A percentile compares a stretch with the other conserved stretches of the same genome.
phyloP scores from a whole-genome alignment of 371 early-diverging fungal species.

The Basidiobolus meristosporus region DNA sequence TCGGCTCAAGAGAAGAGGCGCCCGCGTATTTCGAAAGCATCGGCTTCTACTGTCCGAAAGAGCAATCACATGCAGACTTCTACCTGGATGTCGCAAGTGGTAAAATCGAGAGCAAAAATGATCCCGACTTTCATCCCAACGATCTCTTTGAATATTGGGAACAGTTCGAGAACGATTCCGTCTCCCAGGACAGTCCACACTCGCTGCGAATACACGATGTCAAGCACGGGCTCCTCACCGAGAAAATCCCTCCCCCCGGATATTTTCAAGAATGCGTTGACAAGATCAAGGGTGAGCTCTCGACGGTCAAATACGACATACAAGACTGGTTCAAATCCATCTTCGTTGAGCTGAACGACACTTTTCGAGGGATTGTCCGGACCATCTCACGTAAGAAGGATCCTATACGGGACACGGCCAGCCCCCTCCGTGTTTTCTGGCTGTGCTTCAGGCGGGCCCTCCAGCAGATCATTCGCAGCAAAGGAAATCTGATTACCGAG shows the following conservation, averaged over 20 bases:
- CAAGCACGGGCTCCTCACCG: background rate
- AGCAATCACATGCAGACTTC: slow-evolving; percentile 34
- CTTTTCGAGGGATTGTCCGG: background rate
- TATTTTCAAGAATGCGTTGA: background rate
- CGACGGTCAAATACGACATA: background rate
- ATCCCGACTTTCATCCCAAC: background rate
- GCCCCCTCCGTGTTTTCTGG: slow-evolving; percentile 11
- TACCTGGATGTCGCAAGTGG: slow-evolving; percentile 21
- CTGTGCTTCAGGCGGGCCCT: slow-evolving; percentile 15
- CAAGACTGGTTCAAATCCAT: background rate
- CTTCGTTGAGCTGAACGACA: background rate
- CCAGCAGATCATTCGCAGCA: slow-evolving; percentile 22
- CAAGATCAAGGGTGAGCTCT: background rate
- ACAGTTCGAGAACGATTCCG: background rate
- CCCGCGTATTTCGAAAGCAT: slow-evolving; percentile 22
- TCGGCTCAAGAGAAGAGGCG: slow-evolving; percentile 23
- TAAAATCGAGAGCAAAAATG: slow-evolving; percentile 3
- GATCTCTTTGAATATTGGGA: slow-evolving; percentile 2
- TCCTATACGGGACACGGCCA: slow-evolving; percentile 17
- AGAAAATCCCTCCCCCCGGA: background rate
- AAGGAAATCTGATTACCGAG: slow-evolving; percentile 17
- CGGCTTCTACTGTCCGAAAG: slow-evolving; percentile 31
- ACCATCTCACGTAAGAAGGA: slow-evolving; percentile 4
- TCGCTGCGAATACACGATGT: background rate
- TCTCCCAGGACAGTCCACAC: background rate